These are phyloP conservation scores for Trichoderma orchidacearum DNA, from an alignment of 495 filamentous ascomycete species.

Conservation along the genomic window DNA sequence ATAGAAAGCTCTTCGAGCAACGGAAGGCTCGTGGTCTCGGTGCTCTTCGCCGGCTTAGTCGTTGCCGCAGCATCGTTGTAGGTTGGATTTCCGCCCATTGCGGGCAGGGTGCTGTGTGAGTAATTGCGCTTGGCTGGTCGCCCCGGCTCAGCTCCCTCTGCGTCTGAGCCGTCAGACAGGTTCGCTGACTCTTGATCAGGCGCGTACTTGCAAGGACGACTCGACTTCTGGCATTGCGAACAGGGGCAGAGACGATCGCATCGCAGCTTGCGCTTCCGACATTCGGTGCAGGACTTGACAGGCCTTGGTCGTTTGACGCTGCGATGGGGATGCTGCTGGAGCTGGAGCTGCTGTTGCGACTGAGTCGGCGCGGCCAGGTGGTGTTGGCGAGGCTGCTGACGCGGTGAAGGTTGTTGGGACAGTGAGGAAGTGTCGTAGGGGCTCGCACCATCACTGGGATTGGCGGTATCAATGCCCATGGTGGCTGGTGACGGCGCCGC, in stretches of 20 bases:
- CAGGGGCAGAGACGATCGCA: constrained; percentile 44
- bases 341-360: not conserved
- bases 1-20: constrained; percentile 17
- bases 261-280: constrained; percentile 45
- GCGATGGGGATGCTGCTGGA: not conserved
- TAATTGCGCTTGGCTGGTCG: constrained; percentile 17
- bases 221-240: constrained; percentile 41
- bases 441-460: not conserved
- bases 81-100: not conserved
- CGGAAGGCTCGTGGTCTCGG: constrained; percentile 2
- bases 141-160: constrained; percentile 10
- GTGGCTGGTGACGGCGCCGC: not conserved
- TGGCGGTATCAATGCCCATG: not conserved
- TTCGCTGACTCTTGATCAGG: constrained; percentile 16
- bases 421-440: not conserved
- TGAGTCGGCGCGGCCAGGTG: not conserved
- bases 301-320: constrained; percentile 29
- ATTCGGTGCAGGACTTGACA: constrained; percentile 27
- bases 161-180: constrained; percentile 21
- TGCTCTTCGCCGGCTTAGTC: not conserved
- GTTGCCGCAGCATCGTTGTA: not conserved
- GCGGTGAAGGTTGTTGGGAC: not conserved
- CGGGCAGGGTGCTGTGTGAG: not conserved
- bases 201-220: constrained; percentile 20
- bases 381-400: not conserved